Evolutionary conservation across 139 green algal species (phyloP), one percentile per base, ranked within the genome.

Genomic region (Dunaliella sp.): DNA sequence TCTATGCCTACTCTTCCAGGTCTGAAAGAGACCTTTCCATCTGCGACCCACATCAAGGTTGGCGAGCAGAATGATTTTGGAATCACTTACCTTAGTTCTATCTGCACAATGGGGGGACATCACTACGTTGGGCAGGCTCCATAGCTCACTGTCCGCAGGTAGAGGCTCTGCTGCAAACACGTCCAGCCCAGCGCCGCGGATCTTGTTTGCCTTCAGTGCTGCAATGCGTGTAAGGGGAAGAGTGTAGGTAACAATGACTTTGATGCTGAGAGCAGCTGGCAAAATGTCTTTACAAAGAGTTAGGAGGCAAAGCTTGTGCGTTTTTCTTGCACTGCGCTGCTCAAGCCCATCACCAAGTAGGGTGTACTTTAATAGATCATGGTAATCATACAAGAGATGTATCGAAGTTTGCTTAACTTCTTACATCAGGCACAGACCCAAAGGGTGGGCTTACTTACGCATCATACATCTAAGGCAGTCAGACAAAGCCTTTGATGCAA

Each of bases 151-250:
- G 76, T 90, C 77, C 0, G 77, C 33, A 0, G 95, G 92, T 76
- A 98, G 91, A 24, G 95, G 95, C 91, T 97, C 95, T 36, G 80
- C 88, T 1, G 86, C 89, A 86, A 94, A 96, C 35, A 98, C 95
- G 77, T 98, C 95, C 48, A 98, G 89, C 0, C 85, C 94, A 2
- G 95, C 95, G 2, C 94, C 95, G 0, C 89, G 85, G 83, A 98
- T 96, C 36, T 77, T 87, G 32, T 84, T 72, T 1, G 86, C n/a
- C 58, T 90, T 86, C 1, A 97, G 89, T 0, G 93, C 95, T 95
- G 86, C 88, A 86, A 16, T 74, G 34, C 33, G 24, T 38, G 33
- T 16, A 48, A 31, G 24, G 32, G 77, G 48, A 24, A 59, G 24
- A 33, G 73, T 7, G 2, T 7, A 16, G 22, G 22, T 32, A 22